Percentiles rank a stretch among this genome's conserved stretches.
phyloP scores from a whole-genome alignment of 371 early-diverging fungal species.

The Mucor irregularis region DNA sequence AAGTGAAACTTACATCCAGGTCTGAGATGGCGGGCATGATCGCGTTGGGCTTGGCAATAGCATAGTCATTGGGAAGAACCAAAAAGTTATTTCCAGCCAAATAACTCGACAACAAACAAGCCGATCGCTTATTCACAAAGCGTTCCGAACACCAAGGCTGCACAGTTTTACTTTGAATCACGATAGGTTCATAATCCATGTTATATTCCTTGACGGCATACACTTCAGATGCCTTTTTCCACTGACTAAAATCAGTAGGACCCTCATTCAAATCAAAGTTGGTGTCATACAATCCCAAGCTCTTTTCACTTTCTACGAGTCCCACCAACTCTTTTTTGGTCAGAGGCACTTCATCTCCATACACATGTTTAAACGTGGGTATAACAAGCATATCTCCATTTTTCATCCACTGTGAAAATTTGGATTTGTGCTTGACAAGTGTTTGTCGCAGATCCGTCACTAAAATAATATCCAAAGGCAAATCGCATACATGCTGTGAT shows the following conservation, averaged over 20 bases:
- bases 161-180: slow-evolving; percentile 42
- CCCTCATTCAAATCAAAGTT: slow-evolving; percentile 43
- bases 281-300: slow-evolving; percentile 31
- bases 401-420: slow-evolving; percentile 27
- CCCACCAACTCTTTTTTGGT: slow-evolving; percentile 32
- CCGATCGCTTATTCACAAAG: slow-evolving; percentile 42
- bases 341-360: slow-evolving; percentile 16
- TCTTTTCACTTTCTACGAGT: slow-evolving; percentile 19
- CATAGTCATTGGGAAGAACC: slow-evolving; percentile 47
- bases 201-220: slow-evolving; percentile 42
- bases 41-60: slow-evolving; percentile 31
- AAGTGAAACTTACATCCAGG: slow-evolving; percentile 37
- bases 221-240: slow-evolving; percentile 30
- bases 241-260: slow-evolving; percentile 35
- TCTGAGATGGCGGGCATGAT: slow-evolving; percentile 28
- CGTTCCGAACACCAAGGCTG: slow-evolving; percentile 54
- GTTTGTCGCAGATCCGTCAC: slow-evolving; percentile 38
- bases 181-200: slow-evolving; percentile 52
- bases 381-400: slow-evolving; percentile 48
- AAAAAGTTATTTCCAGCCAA: slow-evolving; percentile 46
- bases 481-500: slow-evolving; percentile 33
- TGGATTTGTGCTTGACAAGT: slow-evolving; percentile 24
- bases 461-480: slow-evolving; percentile 32
- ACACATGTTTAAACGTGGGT: slow-evolving; percentile 33
- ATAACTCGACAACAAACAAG: slow-evolving; percentile 44